Evolutionary conservation across 345 rosid species (phyloP).

Genomic region (Durio zibethinus): DNA sequence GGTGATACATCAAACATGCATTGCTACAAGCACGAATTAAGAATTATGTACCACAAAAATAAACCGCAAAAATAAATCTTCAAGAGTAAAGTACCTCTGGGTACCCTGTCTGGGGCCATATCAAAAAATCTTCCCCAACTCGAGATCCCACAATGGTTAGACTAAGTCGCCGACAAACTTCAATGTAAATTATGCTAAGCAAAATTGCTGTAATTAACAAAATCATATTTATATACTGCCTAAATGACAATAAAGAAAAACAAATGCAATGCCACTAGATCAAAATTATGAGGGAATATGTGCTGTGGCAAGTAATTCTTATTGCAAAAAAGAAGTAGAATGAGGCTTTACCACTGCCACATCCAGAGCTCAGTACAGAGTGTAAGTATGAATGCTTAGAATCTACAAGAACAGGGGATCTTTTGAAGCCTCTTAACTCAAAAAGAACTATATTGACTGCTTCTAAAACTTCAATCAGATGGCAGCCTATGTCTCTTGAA

Average conservation of each 20-base stretch:
- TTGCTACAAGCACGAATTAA: not conserved
- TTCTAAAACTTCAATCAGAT: constrained; percentile 72
- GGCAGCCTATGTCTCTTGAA: constrained; percentile 77
- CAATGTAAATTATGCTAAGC: constrained; percentile 88
- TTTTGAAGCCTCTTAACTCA: constrained; percentile 70
- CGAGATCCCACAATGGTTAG: constrained; percentile 87
- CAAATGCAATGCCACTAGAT: not conserved
- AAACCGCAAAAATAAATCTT: not conserved
- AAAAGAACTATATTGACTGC: constrained; percentile 83
- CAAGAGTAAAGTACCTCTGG: constrained; percentile 55
- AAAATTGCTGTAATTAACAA: constrained; percentile 60
- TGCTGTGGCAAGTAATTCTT: not conserved
- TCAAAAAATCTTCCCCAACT: constrained; percentile 92
- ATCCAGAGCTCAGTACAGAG: constrained; percentile 63
- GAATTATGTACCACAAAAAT: not conserved
- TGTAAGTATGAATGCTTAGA: constrained; percentile 68
- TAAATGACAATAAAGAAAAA: not conserved
- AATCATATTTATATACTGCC: constrained; percentile 11
- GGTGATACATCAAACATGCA: constrained; percentile 1
- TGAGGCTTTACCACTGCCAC: constrained; percentile 69
- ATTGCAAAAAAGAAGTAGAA: constrained; percentile 18
- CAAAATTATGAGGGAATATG: not conserved
- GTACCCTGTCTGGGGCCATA: constrained; percentile 86
- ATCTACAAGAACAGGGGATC: constrained; percentile 63
- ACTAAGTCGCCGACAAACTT: constrained; percentile 75